phyloP scores from a whole-genome alignment of 257 asterid species.

The Solanum acaule region DNA sequence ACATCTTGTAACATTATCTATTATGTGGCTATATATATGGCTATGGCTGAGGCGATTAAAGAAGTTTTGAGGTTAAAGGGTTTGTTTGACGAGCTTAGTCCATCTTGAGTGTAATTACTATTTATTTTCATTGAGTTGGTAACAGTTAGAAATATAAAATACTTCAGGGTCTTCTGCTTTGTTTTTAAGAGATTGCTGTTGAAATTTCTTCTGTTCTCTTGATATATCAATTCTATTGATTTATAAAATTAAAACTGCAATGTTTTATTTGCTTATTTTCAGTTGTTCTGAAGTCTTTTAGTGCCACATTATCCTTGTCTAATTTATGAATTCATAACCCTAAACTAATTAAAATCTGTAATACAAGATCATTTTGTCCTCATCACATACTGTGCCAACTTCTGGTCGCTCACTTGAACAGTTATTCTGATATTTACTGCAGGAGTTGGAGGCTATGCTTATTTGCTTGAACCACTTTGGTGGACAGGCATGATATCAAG shows the following conservation, averaged over 20 bases:
- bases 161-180: neutral
- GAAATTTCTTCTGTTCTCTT: neutral
- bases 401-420: neutral
- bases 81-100: neutral
- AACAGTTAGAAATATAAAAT: neutral
- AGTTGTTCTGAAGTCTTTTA: neutral
- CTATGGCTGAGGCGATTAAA: neutral
- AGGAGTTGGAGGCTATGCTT: slow-evolving; percentile 17
- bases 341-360: neutral
- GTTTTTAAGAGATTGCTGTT: neutral
- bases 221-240: neutral
- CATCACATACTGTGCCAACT: neutral
- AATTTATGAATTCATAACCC: neutral
- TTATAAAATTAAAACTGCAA: neutral
- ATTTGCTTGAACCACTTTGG: slow-evolving; percentile 19
- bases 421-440: neutral
- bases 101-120: neutral
- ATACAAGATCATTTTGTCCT: neutral
- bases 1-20: neutral
- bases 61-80: neutral
- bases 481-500: slow-evolving; percentile 18
- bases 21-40: neutral
- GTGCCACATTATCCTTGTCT: neutral
- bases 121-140: neutral
- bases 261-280: neutral